Evolutionary conservation across 1,284 basidiomycete genomes (phyloP), one percentile per base, ranked within the genome.

Genomic region (Xanthoconium separans): DNA sequence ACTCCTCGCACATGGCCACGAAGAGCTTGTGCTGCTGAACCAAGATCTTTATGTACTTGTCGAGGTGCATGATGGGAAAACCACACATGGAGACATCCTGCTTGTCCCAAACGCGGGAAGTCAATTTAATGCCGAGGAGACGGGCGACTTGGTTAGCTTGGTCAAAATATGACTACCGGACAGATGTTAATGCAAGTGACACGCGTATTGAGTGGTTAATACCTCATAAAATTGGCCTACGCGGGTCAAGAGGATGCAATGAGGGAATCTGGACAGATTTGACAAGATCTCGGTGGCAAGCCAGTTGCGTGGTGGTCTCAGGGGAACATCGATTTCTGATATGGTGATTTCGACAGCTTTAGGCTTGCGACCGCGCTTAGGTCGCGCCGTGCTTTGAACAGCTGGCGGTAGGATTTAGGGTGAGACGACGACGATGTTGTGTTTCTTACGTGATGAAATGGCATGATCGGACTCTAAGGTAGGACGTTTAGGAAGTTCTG

Each of bases 211-310:
- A 0, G 16, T 42, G 37, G 8, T 7, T 51, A 73, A 52, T 67
- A 93, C 95, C 80, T 98, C 95, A 69, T 95, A 98, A 71, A 98
- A 98, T 63, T 93, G 89, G 18, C 95, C 95, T 13, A 97, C 93
- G 53, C 93, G 84, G 4, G 94, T 97, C 7, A 98, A 78, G 18
- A 97, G 76, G 33, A 96, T 80, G 65, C 93, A 95, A 65, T 95
- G 89, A 13, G 95, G 90, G 68, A 93, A 97, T 49, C 77, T 82
- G 36, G 77, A 73, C 36, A 89, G 77, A 67, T 95, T 93, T 18
- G 82, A 72, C 57, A 84, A 76, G 22, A 97, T 86, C 59, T 85
- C 84, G 47, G 70, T 76, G 3, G 90, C 86, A 7, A 96, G 79
- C 44, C 77, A 71, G 39, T 75, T 85, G 44, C 75, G 77, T 18